A percentile compares a stretch with the other conserved stretches of the same genome.
Evolutionary conservation across 345 rosid species (phyloP).

Genomic region (Cardamine chenopodiifolia): DNA sequence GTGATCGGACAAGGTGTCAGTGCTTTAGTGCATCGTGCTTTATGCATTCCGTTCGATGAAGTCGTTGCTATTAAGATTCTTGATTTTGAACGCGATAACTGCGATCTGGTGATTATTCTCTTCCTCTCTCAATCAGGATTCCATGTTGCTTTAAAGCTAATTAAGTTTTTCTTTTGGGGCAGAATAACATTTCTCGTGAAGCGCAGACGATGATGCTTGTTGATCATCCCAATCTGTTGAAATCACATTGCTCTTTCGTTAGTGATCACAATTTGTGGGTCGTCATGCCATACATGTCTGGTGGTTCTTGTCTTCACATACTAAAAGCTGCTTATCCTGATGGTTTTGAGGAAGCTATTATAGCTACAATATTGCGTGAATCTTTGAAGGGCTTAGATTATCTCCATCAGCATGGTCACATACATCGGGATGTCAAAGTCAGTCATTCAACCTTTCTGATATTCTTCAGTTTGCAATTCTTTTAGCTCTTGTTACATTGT

Average conservation of each 20-base stretch:
- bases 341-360: constrained; percentile 91
- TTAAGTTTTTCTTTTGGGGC: neutral
- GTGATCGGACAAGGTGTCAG: constrained; percentile 93
- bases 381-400: constrained; percentile 88
- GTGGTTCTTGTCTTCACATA: constrained; percentile 97
- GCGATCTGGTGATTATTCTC: constrained; percentile 66
- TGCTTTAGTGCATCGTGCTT: constrained; percentile 83
- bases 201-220: constrained; percentile 95
- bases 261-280: constrained; percentile 93
- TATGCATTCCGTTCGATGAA: constrained; percentile 70
- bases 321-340: constrained; percentile 93
- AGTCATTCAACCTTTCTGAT: constrained; percentile 30
- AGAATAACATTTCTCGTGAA: constrained; percentile 86
- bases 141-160: neutral
- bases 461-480: constrained; percentile 2
- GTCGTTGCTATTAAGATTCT: constrained; percentile 93
- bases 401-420: constrained; percentile 98
- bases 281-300: constrained; percentile 97
- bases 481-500: neutral
- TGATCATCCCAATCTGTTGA: constrained; percentile 90
- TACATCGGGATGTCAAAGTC: constrained; percentile 97
- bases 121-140: neutral
- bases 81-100: constrained; percentile 90
- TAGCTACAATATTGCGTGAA: constrained; percentile 88
- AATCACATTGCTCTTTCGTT: constrained; percentile 93